Evolutionary conservation across 139 green algal species (phyloP), one percentile per base, ranked within the genome.

Genomic region (Micromonas commoda): DNA sequence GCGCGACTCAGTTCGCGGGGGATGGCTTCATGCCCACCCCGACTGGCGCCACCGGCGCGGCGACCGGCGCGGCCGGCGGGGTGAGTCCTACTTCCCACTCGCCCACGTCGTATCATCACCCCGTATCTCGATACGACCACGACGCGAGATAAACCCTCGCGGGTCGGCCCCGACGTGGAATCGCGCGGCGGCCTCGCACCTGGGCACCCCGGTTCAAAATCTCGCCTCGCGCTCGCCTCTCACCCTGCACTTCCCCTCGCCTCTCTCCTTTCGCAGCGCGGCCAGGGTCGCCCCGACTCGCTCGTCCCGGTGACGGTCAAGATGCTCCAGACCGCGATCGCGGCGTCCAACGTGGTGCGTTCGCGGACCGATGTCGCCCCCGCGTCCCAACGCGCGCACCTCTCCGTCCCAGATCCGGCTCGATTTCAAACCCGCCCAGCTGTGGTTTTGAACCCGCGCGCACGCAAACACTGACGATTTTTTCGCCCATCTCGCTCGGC

Each of bases 301-400:
- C 52, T 75, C 26, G 31, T n/a, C 16, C 71, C 71, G 31, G 45
- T 78, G 2, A 78, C 71, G 2, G 45, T 68, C 2, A 78, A 78
- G 71, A 34, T 52, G 53, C 60, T 78, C 21, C 51, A 67, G 2
- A 26, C 28, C 1, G 39, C 71, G 2, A 69, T 68, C 3, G 51
- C 63, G 4, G 72, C 71, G 38, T 38, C 3, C 21, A 69, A 69
- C 21, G 21, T 28, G 54, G 26, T 68, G 54, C 51, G 72, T 70
- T 67, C 51, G 26, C 28, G 1, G n/a, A n/a, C n/a, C n/a, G n/a
- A n/a, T n/a, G n/a, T n/a, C n/a, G n/a, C n/a, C n/a, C n/a, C n/a
- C n/a, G n/a, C n/a, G n/a, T n/a, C n/a, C n/a, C n/a, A n/a, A n/a
- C n/a, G n/a, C n/a, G n/a, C n/a, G n/a, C n/a, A n/a, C n/a, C n/a